phyloP scores from a whole-genome alignment of 2,329 filamentous ascomycete genomes.

The Dothideomycetes sp. region DNA sequence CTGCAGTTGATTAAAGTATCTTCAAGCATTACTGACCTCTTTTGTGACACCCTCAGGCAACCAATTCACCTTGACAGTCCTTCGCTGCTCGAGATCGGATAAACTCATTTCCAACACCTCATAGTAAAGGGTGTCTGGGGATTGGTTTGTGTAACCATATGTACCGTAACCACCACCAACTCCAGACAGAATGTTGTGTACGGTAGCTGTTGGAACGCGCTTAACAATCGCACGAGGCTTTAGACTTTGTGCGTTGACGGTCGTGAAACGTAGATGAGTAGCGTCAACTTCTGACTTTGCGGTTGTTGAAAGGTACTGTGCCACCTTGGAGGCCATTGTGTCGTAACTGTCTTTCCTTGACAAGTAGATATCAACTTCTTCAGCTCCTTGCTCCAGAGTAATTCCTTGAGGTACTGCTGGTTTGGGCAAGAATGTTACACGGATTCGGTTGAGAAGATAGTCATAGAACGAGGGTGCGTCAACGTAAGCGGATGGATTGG shows the following conservation, averaged over 20 bases:
- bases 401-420: constrained; percentile 30
- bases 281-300: constrained; percentile 50
- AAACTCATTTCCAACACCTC: constrained; percentile 92
- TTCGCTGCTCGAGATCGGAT: constrained; percentile 87
- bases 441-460: constrained; percentile 76
- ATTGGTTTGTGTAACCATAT: constrained; percentile 54
- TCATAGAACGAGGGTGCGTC: constrained; percentile 88
- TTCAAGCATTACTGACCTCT: constrained; percentile 50
- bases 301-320: constrained; percentile 51
- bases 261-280: constrained; percentile 86
- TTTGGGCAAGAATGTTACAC: constrained; percentile 66
- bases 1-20: not conserved
- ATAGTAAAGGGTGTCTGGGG: constrained; percentile 69
- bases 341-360: constrained; percentile 89
- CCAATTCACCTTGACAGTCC: constrained; percentile 72
- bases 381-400: constrained; percentile 34
- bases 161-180: constrained; percentile 53
- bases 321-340: constrained; percentile 73
- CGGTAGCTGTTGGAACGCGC: constrained; percentile 58
- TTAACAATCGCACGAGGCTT: constrained; percentile 73
- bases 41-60: constrained; percentile 85
- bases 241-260: constrained; percentile 65
- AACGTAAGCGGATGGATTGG: constrained; percentile 30
- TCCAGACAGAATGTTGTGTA: constrained; percentile 64
- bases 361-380: constrained; percentile 67